Conservation (phyloP, 441 rosid genomes). For the Mallotus japonicus region DNA sequence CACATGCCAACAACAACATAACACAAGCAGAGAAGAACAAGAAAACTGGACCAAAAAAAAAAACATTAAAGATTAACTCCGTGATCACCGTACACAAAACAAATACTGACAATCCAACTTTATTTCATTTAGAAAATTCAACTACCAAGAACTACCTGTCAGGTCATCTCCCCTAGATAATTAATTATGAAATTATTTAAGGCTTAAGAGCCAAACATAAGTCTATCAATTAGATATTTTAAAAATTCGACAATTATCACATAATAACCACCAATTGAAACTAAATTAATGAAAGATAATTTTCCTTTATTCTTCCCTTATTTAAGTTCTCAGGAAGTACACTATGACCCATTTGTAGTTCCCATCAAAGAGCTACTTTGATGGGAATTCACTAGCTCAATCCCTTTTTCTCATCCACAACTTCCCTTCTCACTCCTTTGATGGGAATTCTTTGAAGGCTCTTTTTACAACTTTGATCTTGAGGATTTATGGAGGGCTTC, state of each 20-base stretch:
- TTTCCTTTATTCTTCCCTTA: too few species aligned
- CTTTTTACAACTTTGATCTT: conserved; percentile 64
- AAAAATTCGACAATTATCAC: background rate
- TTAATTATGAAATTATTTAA: background rate
- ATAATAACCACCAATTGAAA: too few species aligned
- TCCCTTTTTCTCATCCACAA: conserved; percentile 45
- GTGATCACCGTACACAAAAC: too few species aligned
- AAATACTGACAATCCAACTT: background rate
- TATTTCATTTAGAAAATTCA: background rate
- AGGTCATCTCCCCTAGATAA: background rate
- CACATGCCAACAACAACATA: background rate
- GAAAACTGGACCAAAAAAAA: background rate
- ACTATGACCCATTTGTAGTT: too few species aligned
- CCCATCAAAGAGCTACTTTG: too few species aligned
- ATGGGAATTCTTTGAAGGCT: conserved; percentile 83
- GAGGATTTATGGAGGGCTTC: conserved; percentile 91
- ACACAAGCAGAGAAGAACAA: too few species aligned
- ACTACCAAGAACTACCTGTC: background rate
- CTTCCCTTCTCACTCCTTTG: conserved; percentile 49
- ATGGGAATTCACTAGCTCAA: too few species aligned
- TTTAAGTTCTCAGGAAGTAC: too few species aligned
- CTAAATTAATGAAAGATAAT: too few species aligned
- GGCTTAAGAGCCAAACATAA: background rate
- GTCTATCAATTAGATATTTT: background rate
- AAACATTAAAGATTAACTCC: background rate